Evolutionary conservation across 345 rosid genomes (phyloP).

Genomic region (Chamaenerion angustifolium): DNA sequence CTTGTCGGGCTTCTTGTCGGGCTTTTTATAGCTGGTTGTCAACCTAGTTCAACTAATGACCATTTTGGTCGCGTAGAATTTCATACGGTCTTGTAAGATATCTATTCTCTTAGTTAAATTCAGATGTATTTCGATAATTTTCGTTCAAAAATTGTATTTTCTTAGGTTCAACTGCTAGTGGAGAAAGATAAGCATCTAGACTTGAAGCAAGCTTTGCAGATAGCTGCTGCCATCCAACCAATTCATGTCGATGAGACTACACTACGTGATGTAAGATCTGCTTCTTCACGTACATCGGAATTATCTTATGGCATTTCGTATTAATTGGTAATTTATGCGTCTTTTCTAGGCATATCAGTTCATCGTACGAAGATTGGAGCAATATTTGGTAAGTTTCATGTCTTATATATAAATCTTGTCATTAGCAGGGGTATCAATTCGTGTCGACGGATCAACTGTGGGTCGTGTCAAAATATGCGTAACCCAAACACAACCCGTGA

Average conservation of each 20-base stretch:
- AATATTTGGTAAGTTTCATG: conserved; percentile 54
- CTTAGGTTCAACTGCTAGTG: conserved; percentile 78
- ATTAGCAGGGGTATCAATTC: no score
- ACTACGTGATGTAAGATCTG: conserved; percentile 56
- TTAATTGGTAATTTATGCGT: background rate
- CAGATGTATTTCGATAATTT: background rate
- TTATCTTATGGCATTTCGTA: background rate
- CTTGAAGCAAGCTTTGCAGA: conserved; percentile 40
- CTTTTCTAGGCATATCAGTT: conserved; percentile 49
- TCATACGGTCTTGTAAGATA: conserved; percentile 83
- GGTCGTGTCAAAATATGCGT: no score
- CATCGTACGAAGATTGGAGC: conserved; percentile 85
- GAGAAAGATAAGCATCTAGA: conserved; percentile 58
- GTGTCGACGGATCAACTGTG: no score
- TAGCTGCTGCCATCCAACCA: conserved; percentile 76
- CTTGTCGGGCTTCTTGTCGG: no score
- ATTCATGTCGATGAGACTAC: conserved; percentile 38
- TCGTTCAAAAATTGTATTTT: conserved; percentile 6
- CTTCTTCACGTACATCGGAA: background rate
- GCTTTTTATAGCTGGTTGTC: conserved; percentile 94
- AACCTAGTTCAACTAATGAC: conserved; percentile 86
- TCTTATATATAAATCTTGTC: no score
- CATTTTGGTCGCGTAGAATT: conserved; percentile 88
- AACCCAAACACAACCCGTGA: no score
- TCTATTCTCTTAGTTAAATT: conserved; percentile 5